These are phyloP conservation scores for Sisymbrium irio DNA, from an alignment of 345 rosid species.

Conservation along the genomic window DNA sequence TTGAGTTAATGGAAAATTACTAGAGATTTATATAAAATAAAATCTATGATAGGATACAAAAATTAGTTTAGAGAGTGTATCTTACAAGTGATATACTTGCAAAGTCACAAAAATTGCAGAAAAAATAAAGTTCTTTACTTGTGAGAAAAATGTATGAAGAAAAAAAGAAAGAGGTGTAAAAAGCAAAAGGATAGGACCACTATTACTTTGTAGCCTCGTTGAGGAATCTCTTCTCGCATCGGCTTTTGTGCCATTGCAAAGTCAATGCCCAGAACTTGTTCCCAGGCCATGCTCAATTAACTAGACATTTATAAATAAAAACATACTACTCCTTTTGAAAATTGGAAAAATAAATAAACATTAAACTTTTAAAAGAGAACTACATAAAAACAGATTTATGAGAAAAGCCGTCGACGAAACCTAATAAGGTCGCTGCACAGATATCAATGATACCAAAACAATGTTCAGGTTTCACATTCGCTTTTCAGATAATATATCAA, in stretches of 20 bases:
- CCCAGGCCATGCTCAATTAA: slow-evolving; percentile 28
- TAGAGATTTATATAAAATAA: no score
- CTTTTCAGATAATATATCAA: background rate
- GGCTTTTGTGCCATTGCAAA: slow-evolving; percentile 38
- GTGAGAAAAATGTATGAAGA: background rate
- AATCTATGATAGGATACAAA: no score
- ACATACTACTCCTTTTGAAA: background rate
- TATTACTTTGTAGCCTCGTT: slow-evolving; percentile 50
- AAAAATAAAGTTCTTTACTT: background rate
- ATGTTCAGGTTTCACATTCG: slow-evolving; percentile 9
- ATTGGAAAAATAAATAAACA: no score
- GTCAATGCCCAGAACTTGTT: slow-evolving; percentile 68
- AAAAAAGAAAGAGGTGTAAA: slow-evolving; percentile 36
- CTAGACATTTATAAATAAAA: background rate
- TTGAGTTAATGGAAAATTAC: background rate
- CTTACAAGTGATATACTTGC: background rate
- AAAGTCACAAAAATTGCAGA: background rate
- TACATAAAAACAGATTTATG: background rate
- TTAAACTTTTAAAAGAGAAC: background rate
- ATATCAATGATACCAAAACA: slow-evolving; percentile 25
- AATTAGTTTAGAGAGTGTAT: background rate
- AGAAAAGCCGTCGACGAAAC: background rate
- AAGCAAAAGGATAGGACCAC: slow-evolving; percentile 32
- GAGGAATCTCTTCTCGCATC: slow-evolving; percentile 58
- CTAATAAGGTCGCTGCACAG: slow-evolving; percentile 16